Base-by-base conservation (phyloP, 177 flowering plant species). In the Vitis hybrid region DNA sequence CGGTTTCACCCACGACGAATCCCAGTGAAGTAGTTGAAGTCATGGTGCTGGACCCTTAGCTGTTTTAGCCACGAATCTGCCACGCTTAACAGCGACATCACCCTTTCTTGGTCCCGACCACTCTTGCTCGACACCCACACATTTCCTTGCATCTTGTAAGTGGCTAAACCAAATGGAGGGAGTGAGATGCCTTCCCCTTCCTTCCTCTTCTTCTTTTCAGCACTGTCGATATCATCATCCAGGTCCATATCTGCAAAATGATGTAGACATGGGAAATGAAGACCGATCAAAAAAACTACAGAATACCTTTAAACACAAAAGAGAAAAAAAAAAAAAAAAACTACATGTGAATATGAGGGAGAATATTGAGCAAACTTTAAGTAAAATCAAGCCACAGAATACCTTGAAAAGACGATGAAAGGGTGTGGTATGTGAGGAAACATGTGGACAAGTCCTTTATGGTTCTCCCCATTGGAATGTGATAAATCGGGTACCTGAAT, bases 21-120 rank as follows among this genome's bases (percentile, higher is more conserved):
- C 65, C 93, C 90, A 6, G 66, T 81, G 83, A 95, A 95, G 83
- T 88, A 88, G 79, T 87, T 82, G 85, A 88, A 95, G 82, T 95
- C 99, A 74, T 95, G 99, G 80, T 95, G 99, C 65, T 87, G 93
- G 72, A 89, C 97, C 79, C 88, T 76, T 6, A 95, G 83, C 71
- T 95, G 99, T 87, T 90, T 95, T 67, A 95, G 81, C 99, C 99
- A 95, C 18, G 99, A 95, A 83, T 93, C 94, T 0, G 99, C 98
- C 67, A 92, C 97, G 57, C 97, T 85, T 51, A 83, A 71, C 51
- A 95, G 85, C 0, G 98, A 89, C 73, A 79, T 27, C 55, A 91
- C 62, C 81, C 84, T 85, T 24, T 91, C 94, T 73, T 85, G 89
- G 83, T 91, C 97, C 80, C 77, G 65, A 0, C 94, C 90, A 27